Evolutionary conservation across 1,139 yeast species (phyloP).

Genomic region (Meyerozyma smithsonii): DNA sequence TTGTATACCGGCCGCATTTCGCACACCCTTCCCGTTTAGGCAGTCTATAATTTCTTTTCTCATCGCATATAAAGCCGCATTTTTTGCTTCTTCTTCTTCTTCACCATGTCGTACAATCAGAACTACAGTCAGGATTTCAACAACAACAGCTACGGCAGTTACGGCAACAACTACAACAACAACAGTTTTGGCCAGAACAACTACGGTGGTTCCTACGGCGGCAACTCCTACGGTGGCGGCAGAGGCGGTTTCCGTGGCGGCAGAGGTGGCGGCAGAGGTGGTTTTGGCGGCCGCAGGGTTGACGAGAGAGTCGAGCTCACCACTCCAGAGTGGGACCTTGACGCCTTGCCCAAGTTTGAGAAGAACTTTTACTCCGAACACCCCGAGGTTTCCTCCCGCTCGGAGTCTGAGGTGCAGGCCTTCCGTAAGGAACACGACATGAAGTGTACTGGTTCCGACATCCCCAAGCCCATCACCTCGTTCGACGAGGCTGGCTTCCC

Average conservation of each 20-base stretch:
- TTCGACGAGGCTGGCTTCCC: constrained; percentile 99
- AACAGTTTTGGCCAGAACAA: constrained; percentile 12
- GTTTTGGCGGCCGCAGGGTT: constrained; percentile 19
- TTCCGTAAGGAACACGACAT: constrained; percentile 84
- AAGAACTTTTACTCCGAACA: constrained; percentile 92
- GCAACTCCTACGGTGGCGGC: constrained; percentile 15
- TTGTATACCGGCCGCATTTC: constrained; percentile 7
- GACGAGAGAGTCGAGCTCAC: constrained; percentile 52
- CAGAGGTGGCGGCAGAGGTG: constrained; percentile 33
- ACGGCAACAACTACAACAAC: constrained; percentile 19
- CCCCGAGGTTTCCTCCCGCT: constrained; percentile 68
- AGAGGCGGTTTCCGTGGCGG: constrained; percentile 27
- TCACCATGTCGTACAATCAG: constrained; percentile 3
- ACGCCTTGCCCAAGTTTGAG: constrained; percentile 80
- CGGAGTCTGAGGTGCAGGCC: constrained; percentile 62
- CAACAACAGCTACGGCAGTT: constrained; percentile 13
- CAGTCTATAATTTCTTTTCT: constrained; percentile 10
- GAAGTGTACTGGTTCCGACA: constrained; percentile 77
- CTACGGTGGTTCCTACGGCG: constrained; percentile 11
- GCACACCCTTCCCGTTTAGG: constrained; percentile 13
- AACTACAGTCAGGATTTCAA: constrained; percentile 23
- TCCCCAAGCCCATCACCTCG: constrained; percentile 89
- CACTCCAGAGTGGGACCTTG: constrained; percentile 78
- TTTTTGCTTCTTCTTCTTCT: constrained; percentile 8
- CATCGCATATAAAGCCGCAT: constrained; percentile 1